Base-by-base conservation (phyloP, 2,329 filamentous ascomycete genomes). In the Neoascochyta sp. region DNA sequence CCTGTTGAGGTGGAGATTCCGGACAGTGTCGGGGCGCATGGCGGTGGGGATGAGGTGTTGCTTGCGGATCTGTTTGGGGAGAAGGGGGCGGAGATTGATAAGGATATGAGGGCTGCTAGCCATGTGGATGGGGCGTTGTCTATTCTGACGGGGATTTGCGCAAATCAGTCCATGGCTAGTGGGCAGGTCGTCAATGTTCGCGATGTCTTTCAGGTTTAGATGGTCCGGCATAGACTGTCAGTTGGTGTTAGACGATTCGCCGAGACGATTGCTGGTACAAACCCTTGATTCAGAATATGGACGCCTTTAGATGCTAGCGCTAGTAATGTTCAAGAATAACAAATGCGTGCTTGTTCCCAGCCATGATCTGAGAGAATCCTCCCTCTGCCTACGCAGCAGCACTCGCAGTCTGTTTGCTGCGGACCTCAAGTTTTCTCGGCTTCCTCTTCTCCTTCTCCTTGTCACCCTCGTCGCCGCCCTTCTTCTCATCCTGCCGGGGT, bases 121-220 rank as follows among this genome's bases (percentile, higher is more conserved):
- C 75, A 79, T 46, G 47, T 79, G 4, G 75, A 80, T 36, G 76
- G 76, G 0, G 76, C 75, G 0, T 58, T 73, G 32, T 78, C 74
- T 0, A 78, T 80, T 18, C 40, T 79, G 33, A 78, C 75, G 0
- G 76, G 76, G 0, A 76, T 80, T 27, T 75, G 74, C 4, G 75
- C 75, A 0, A 80, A 80, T 32, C 63, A 61, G 36, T 78, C 74
- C 0, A 75, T 80, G 13, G 67, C 68, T 0, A 78, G 72, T 0
- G 75, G 75, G 0, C 68, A 76, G 36, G 70, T 74, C 1, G 69
- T 80, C 1, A 70, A 69, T 19, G 73, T 79, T 0, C 70, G 76
- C 27, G 74, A 78, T 37, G 35, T 62, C 4, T 45, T 53, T n/a
- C 25, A 31, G 6, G 27, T 43, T 13, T 47, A 41, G 35, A 13